Conservation (phyloP, 768 basidiomycete genomes). For the Podaxis sp. region DNA sequence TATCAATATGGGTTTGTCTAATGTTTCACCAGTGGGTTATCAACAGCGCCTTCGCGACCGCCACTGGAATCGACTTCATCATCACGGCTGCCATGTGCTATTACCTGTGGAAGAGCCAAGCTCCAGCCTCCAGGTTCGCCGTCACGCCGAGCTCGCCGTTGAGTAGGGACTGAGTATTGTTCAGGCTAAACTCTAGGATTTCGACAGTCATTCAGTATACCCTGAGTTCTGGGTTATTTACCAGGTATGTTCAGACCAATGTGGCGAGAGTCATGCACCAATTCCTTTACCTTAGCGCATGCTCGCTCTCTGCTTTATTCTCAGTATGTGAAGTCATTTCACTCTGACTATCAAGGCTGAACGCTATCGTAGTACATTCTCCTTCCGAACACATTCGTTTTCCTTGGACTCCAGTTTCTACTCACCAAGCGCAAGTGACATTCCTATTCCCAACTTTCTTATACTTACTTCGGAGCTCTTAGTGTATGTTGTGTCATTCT, state of each 20-base stretch:
- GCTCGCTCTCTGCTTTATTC: constrained; percentile 44
- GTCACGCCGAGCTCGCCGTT: not conserved
- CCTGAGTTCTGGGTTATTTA: constrained; percentile 37
- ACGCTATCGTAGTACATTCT: constrained; percentile 35
- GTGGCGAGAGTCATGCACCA: not conserved
- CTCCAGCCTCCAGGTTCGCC: constrained; percentile 23
- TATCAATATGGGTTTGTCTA: not conserved
- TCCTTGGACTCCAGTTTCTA: constrained; percentile 41
- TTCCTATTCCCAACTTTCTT: not conserved
- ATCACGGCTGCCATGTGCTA: constrained; percentile 38
- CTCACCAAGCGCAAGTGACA: constrained; percentile 41
- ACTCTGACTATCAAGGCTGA: not conserved
- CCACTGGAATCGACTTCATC: constrained; percentile 45
- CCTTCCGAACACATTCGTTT: constrained; percentile 42
- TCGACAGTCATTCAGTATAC: constrained; percentile 37
- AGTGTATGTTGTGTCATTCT: constrained; percentile 53
- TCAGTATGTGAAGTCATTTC: constrained; percentile 28
- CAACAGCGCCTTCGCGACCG: constrained; percentile 38
- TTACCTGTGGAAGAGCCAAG: constrained; percentile 34
- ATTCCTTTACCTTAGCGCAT: constrained; percentile 31
- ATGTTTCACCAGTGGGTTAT: constrained; percentile 39
- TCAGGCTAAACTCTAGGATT: constrained; percentile 34
- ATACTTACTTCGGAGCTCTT: not conserved
- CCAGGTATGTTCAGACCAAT: constrained; percentile 27
- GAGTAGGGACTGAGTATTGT: not conserved